Conservation (phyloP, 805 yeast species). For the Metschnikowia dekortorum region DNA sequence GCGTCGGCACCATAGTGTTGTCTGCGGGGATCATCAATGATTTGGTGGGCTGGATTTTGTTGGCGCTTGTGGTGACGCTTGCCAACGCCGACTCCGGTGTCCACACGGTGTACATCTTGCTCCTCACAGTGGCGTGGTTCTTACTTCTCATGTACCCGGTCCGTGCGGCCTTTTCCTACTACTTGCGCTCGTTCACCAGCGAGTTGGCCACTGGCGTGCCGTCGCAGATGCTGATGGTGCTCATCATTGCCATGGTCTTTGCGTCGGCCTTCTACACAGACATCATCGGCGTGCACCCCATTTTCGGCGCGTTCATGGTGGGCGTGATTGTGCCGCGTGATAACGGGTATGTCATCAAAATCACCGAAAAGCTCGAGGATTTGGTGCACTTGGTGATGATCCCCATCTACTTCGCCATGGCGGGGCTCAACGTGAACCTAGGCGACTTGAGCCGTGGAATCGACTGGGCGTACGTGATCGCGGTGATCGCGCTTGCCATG, state of each 20-base stretch:
- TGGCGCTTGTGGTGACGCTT: constrained; percentile 71
- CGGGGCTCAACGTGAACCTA: constrained; percentile 69
- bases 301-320: constrained; percentile 78
- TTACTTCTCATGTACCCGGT: constrained; percentile 56
- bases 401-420: constrained; percentile 76
- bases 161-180: constrained; percentile 42
- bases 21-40: constrained; percentile 84
- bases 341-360: constrained; percentile 61
- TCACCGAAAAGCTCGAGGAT: constrained; percentile 76
- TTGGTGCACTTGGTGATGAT: constrained; percentile 65
- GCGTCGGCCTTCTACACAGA: constrained; percentile 74
- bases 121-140: constrained; percentile 68
- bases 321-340: constrained; percentile 77
- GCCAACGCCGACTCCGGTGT: constrained; percentile 71
- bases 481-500: constrained; percentile 63
- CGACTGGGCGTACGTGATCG: constrained; percentile 77
- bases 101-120: constrained; percentile 62
- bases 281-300: constrained; percentile 81
- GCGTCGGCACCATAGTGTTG: constrained; percentile 67
- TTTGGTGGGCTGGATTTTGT: constrained; percentile 73
- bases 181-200: constrained; percentile 44
- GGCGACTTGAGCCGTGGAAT: constrained; percentile 59
- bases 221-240: constrained; percentile 54
- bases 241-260: constrained; percentile 53
- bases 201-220: constrained; percentile 59